Evolutionary conservation across 2,329 filamentous ascomycete species (phyloP).

Genomic region (Macroventuria anomochaeta): DNA sequence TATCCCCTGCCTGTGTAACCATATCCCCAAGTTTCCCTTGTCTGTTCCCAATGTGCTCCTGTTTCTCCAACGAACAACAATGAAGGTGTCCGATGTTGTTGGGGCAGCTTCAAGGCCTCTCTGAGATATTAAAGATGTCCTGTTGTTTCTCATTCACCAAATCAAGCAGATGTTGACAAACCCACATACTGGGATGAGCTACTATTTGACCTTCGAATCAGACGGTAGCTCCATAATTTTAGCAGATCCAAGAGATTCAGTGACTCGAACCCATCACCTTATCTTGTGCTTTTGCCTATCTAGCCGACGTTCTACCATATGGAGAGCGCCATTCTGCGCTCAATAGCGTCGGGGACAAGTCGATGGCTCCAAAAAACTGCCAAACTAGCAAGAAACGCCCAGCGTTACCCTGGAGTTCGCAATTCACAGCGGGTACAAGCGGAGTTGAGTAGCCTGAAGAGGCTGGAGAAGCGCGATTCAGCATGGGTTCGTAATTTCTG

Average conservation of each 20-base stretch:
- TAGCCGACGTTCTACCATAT: background rate
- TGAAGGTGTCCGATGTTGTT: background rate
- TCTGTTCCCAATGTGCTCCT: background rate
- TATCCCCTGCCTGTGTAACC: background rate
- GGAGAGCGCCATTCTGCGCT: background rate
- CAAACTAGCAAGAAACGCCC: constrained; percentile 9
- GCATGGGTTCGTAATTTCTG: background rate
- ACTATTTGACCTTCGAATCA: background rate
- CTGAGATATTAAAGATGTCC: no score
- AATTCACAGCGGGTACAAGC: constrained; percentile 17
- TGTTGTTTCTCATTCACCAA: no score
- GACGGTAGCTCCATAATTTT: no score
- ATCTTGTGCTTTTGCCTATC: constrained; percentile 3
- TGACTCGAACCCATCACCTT: constrained; percentile 6
- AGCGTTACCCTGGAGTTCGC: constrained; percentile 10
- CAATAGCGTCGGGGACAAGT: constrained; percentile 14
- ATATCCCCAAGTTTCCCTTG: background rate
- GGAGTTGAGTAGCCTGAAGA: constrained; percentile 18
- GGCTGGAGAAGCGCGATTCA: constrained; percentile 6
- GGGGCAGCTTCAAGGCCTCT: no score
- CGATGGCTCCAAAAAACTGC: constrained; percentile 12
- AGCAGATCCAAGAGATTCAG: no score
- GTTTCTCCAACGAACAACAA: background rate
- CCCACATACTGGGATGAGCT: background rate
- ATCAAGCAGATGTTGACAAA: background rate